Evolutionary conservation across 1,139 yeast genomes (phyloP).

Genomic region (Tardiomyces depauwii): DNA sequence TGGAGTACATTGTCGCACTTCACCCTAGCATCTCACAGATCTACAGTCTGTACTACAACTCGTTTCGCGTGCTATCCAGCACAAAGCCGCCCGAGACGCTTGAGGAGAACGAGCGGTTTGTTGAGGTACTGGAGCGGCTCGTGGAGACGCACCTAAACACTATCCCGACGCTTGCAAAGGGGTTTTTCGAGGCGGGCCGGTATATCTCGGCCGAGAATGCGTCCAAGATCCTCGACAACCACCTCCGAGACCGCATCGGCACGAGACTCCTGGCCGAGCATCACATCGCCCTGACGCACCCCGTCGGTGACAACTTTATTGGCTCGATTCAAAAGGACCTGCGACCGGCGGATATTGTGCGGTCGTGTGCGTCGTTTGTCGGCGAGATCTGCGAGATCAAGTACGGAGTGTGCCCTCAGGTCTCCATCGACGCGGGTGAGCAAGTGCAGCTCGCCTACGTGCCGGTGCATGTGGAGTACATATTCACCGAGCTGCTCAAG

Average conservation of each 20-base stretch:
- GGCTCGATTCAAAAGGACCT: constrained; percentile 65
- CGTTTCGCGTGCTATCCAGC: constrained; percentile 52
- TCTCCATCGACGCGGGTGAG: constrained; percentile 44
- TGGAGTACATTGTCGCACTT: constrained; percentile 75
- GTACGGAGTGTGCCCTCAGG: constrained; percentile 60
- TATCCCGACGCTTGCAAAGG: constrained; percentile 66
- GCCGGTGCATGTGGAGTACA: constrained; percentile 78
- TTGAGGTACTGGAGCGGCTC: constrained; percentile 42
- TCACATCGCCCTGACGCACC: constrained; percentile 49
- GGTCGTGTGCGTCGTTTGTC: constrained; percentile 59
- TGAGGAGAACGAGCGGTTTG: constrained; percentile 44
- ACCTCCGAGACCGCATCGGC: constrained; percentile 71
- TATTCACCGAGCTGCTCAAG: constrained; percentile 76
- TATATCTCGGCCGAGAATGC: constrained; percentile 41
- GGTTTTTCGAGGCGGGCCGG: constrained; percentile 63
- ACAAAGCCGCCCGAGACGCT: constrained; percentile 32
- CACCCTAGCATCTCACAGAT: constrained; percentile 87
- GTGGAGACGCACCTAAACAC: constrained; percentile 76
- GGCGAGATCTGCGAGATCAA: constrained; percentile 73
- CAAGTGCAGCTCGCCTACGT: constrained; percentile 59
- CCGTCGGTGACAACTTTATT: constrained; percentile 37
- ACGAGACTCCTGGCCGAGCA: constrained; percentile 82
- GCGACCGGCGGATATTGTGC: constrained; percentile 48
- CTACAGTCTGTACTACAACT: constrained; percentile 58
- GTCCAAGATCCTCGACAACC: constrained; percentile 58